Percentiles rank a stretch among this genome's conserved stretches.
Conservation (phyloP, 2,329 filamentous ascomycete species). For the Phoma sp. region DNA sequence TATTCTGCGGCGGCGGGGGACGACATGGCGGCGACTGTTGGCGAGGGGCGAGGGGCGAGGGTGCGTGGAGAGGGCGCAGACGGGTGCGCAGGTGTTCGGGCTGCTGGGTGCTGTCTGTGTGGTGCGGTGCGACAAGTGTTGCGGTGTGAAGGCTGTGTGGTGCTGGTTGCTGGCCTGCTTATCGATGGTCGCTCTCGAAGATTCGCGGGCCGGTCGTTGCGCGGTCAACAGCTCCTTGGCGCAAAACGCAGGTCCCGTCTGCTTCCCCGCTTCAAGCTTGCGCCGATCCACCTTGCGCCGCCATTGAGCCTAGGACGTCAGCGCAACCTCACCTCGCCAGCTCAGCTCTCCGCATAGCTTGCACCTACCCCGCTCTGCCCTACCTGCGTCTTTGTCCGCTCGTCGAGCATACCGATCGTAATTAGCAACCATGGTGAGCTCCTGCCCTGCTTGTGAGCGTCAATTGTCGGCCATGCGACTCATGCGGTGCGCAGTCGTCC, state of each 20-base stretch:
- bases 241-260: constrained; percentile 4
- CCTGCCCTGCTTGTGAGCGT: constrained; percentile 1
- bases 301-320: constrained; percentile 17
- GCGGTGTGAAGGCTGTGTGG: too few species aligned
- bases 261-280: constrained; percentile 32
- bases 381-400: neutral
- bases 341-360: constrained; percentile 7
- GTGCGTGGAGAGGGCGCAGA: neutral
- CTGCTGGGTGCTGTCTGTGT: neutral
- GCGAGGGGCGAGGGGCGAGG: neutral
- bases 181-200: neutral
- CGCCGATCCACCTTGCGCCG: constrained; percentile 28
- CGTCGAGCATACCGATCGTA: neutral
- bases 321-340: constrained; percentile 18
- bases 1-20: constrained; percentile 42
- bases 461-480: constrained; percentile 21
- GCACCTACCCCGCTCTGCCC: constrained; percentile 3
- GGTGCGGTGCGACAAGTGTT: neutral
- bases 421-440: constrained; percentile 39
- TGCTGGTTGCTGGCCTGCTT: neutral
- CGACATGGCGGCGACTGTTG: constrained; percentile 38
- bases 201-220: neutral
- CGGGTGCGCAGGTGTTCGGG: neutral
- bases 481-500: constrained; percentile 37
- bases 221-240: constrained; percentile 9